Evolutionary conservation across 495 filamentous ascomycete genomes (phyloP).

Genomic region (Amniculicola lignicola): DNA sequence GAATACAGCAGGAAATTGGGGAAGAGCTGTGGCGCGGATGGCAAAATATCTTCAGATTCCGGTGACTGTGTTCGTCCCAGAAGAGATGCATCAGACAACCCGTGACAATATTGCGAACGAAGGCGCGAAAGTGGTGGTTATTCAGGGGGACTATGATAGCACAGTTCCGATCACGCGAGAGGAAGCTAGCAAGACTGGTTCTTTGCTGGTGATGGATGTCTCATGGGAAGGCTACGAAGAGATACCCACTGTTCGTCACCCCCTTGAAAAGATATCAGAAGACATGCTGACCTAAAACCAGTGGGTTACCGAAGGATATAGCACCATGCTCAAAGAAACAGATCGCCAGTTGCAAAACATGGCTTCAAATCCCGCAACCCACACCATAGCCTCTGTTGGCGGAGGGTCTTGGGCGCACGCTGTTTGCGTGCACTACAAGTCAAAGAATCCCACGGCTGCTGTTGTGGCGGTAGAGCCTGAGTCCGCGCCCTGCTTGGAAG

Average conservation of each 20-base stretch:
- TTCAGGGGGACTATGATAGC: constrained; percentile 59
- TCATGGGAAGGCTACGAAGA: constrained; percentile 60
- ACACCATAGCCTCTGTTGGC: constrained; percentile 59
- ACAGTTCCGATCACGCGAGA: constrained; percentile 49
- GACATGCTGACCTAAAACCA: constrained; percentile 20
- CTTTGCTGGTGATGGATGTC: constrained; percentile 63
- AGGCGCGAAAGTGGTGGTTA: constrained; percentile 52
- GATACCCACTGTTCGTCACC: constrained; percentile 51
- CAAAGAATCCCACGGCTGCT: constrained; percentile 24
- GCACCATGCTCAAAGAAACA: constrained; percentile 62
- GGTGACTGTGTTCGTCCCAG: constrained; percentile 56
- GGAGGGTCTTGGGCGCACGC: constrained; percentile 65
- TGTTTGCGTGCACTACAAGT: constrained; percentile 58
- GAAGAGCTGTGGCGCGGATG: constrained; percentile 65
- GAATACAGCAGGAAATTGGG: constrained; percentile 71
- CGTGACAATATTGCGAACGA: constrained; percentile 54
- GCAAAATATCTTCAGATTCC: constrained; percentile 52
- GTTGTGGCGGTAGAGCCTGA: constrained; percentile 63
- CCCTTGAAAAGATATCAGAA: too few species aligned
- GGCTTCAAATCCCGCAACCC: constrained; percentile 35
- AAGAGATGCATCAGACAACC: constrained; percentile 51
- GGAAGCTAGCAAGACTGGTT: constrained; percentile 38
- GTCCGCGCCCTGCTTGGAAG: constrained; percentile 57
- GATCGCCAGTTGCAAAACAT: constrained; percentile 50
- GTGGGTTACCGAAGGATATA: constrained; percentile 74